Conservation (phyloP, 176 grass and related monocot species). For the Poa annua region DNA sequence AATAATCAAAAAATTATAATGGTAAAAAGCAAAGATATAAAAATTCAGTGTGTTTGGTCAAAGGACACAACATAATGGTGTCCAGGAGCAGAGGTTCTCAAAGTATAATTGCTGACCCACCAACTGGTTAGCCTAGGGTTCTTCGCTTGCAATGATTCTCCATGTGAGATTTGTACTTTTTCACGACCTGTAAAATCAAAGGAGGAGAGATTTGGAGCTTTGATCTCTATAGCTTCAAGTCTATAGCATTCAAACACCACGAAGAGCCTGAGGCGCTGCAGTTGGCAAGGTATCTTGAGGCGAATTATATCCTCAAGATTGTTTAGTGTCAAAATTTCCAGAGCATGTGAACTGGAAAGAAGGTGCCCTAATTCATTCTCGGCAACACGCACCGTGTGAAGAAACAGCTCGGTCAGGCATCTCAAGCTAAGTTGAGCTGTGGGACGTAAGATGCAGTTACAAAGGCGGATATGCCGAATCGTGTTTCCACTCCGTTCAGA, state of each 20-base stretch:
- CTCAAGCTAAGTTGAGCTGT: too few relatives aligned
- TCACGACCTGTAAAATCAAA: background rate
- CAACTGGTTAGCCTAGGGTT: background rate
- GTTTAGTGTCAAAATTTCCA: too few relatives aligned
- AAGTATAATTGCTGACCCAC: background rate
- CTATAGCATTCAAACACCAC: background rate
- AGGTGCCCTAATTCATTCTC: too few relatives aligned
- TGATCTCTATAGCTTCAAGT: background rate
- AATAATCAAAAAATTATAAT: too few relatives aligned
- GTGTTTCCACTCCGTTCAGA: too few relatives aligned
- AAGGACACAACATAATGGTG: too few relatives aligned
- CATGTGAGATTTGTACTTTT: background rate
- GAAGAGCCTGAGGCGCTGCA: background rate
- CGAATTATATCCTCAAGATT: background rate
- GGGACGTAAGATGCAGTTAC: background rate
- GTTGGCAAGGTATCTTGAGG: background rate
- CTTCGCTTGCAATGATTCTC: background rate
- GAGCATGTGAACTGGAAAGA: too few relatives aligned
- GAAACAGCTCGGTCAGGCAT: too few relatives aligned
- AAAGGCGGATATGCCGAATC: background rate
- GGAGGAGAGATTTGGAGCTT: background rate
- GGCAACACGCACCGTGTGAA: too few relatives aligned
- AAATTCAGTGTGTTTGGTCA: too few relatives aligned
- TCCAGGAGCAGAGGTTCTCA: too few relatives aligned
- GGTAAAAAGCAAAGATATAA: too few relatives aligned